Conservation (phyloP, 1,139 yeast genomes). For the Saccharomycopsis phalli region DNA sequence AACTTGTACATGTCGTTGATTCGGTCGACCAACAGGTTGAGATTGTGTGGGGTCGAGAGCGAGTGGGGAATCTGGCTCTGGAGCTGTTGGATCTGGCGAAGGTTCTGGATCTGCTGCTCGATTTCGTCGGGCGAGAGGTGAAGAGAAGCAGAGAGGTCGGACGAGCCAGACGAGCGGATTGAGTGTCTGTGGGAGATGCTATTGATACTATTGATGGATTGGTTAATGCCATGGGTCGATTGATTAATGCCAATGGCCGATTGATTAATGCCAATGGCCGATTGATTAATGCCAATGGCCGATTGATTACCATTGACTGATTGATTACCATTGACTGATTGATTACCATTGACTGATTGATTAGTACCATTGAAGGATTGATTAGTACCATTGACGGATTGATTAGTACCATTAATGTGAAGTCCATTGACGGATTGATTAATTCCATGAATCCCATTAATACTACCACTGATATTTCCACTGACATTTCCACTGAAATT, state of each 20-base stretch:
- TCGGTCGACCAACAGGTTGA: slow-evolving; percentile 14
- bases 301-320: not conserved
- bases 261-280: no score
- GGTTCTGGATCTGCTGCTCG: slow-evolving; percentile 17
- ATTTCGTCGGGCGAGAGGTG: slow-evolving; percentile 12
- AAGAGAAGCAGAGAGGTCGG: no score
- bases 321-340: not conserved
- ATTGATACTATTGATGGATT: no score
- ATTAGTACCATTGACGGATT: not conserved
- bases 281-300: no score
- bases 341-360: not conserved
- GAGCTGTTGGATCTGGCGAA: slow-evolving; percentile 18
- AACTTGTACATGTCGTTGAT: slow-evolving; percentile 13
- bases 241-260: no score
- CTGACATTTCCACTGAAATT: no score
- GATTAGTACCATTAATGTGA: not conserved
- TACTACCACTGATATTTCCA: no score
- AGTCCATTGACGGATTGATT: no score
- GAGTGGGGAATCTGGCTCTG: slow-evolving; percentile 14
- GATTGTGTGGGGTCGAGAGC: slow-evolving; percentile 16
- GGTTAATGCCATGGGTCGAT: no score
- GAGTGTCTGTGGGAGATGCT: no score
- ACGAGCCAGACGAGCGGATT: no score
- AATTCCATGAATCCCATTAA: no score
- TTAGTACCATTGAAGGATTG: slow-evolving; percentile 1